Evolutionary conservation across 2,329 filamentous ascomycete species (phyloP).

Genomic region (Penicillium sp.): DNA sequence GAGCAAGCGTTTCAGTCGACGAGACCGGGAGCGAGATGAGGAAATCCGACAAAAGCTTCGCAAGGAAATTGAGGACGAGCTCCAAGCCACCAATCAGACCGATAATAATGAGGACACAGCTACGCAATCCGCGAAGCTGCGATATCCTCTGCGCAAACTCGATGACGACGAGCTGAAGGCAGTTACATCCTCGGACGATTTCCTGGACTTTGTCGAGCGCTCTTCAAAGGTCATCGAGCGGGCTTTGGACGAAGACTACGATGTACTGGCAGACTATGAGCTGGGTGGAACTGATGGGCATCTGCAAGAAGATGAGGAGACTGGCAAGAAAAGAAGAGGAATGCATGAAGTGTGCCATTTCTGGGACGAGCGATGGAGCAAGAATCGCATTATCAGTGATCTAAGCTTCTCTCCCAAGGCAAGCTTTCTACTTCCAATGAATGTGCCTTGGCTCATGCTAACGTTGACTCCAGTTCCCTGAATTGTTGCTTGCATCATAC

Average conservation of each 20-base stretch:
- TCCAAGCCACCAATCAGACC: slow-evolving; percentile 65
- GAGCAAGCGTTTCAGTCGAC: slow-evolving; percentile 73
- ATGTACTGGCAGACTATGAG: slow-evolving; percentile 92
- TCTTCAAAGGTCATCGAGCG: slow-evolving; percentile 97
- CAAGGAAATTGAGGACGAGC: slow-evolving; percentile 88
- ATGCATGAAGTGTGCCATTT: slow-evolving; percentile 86
- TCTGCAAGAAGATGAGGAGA: slow-evolving; percentile 75
- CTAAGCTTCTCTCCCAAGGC: slow-evolving; percentile 92
- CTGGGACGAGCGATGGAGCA: slow-evolving; percentile 92
- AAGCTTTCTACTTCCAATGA: slow-evolving; percentile 14
- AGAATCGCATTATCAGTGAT: slow-evolving; percentile 95
- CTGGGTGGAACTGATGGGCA: slow-evolving; percentile 69
- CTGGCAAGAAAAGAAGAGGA: slow-evolving; percentile 45
- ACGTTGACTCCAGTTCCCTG: slow-evolving; percentile 64
- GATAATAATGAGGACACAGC: slow-evolving; percentile 35
- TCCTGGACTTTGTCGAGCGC: slow-evolving; percentile 90
- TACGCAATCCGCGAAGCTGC: slow-evolving; percentile 47
- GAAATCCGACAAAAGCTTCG: slow-evolving; percentile 82
- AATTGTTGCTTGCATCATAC: slow-evolving; percentile 89
- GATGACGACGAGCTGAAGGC: slow-evolving; percentile 84
- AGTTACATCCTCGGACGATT: slow-evolving; percentile 88
- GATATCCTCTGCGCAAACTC: slow-evolving; percentile 76
- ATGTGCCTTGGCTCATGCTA: slow-evolving; percentile 12
- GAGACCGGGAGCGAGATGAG: slow-evolving; percentile 80
- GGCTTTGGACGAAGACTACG: slow-evolving; percentile 92